phyloP scores from a whole-genome alignment of 768 basidiomycete genomes.

The Pleurotus djamor region DNA sequence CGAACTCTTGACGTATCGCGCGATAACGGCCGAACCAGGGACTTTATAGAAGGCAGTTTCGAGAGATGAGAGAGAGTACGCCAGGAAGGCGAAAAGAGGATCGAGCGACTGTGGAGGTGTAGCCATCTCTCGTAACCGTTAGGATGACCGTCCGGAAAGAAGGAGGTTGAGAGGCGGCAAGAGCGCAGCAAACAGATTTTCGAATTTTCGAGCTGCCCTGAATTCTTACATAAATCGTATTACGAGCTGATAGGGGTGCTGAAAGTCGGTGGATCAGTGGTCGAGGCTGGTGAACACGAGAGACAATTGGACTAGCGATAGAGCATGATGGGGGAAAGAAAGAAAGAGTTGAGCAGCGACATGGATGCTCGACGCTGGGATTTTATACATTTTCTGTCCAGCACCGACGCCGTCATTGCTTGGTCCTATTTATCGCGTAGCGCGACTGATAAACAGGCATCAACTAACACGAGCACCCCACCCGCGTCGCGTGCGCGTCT shows the following conservation, averaged over 20 bases:
- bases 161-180: background rate
- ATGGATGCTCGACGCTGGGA: background rate
- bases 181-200: background rate
- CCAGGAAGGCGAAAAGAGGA: slow-evolving; percentile 63
- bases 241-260: no score
- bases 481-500: slow-evolving; percentile 1
- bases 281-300: no score
- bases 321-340: no score
- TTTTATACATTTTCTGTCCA: no score
- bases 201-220: no score
- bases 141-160: background rate
- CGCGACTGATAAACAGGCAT: background rate
- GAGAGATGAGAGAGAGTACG: slow-evolving; percentile 53
- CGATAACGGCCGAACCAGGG: slow-evolving; percentile 79
- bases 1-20: slow-evolving; percentile 91
- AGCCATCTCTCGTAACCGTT: background rate
- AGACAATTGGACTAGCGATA: no score
- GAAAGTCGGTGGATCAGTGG: no score
- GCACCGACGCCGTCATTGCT: no score
- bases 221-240: no score
- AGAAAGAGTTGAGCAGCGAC: no score
- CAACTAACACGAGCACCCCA: background rate
- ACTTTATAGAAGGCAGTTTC: slow-evolving; percentile 71
- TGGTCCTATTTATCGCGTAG: background rate
- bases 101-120: slow-evolving; percentile 26